phyloP scores from a whole-genome alignment of 345 rosid species.

The Theobroma cacao region DNA sequence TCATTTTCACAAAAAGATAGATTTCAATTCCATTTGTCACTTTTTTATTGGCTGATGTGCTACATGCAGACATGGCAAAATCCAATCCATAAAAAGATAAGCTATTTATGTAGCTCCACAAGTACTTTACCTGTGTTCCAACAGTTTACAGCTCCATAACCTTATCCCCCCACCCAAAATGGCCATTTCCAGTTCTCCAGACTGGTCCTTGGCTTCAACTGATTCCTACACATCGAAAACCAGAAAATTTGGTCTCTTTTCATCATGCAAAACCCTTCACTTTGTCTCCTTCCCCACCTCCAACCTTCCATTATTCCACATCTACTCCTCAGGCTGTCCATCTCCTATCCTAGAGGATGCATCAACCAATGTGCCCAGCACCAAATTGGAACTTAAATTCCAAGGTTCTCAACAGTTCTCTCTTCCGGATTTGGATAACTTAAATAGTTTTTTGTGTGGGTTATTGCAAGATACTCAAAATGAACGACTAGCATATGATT shows the following conservation, averaged over 20 bases:
- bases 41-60: background rate
- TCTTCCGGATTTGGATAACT: constrained; percentile 28
- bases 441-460: constrained; percentile 43
- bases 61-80: background rate
- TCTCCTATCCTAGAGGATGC: constrained; percentile 48
- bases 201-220: constrained; percentile 38
- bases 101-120: background rate
- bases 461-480: constrained; percentile 43
- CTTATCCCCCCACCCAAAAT: constrained; percentile 23
- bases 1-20: background rate
- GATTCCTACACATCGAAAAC: constrained; percentile 22
- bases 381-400: constrained; percentile 8
- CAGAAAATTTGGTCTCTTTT: constrained; percentile 14
- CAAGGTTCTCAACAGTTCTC: constrained; percentile 29
- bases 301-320: constrained; percentile 28
- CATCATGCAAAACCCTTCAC: constrained; percentile 30
- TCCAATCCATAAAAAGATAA: background rate
- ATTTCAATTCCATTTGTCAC: background rate
- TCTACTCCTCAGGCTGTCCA: constrained; percentile 41
- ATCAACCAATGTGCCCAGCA: constrained; percentile 25
- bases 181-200: constrained; percentile 45
- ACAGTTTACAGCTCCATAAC: background rate
- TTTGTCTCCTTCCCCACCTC: constrained; percentile 24
- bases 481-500: constrained; percentile 43
- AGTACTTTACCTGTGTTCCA: background rate